A percentile compares a stretch with the other conserved stretches of the same genome.
phyloP scores from a whole-genome alignment of 176 grass and related monocot species.

The Elaeis guineensis region DNA sequence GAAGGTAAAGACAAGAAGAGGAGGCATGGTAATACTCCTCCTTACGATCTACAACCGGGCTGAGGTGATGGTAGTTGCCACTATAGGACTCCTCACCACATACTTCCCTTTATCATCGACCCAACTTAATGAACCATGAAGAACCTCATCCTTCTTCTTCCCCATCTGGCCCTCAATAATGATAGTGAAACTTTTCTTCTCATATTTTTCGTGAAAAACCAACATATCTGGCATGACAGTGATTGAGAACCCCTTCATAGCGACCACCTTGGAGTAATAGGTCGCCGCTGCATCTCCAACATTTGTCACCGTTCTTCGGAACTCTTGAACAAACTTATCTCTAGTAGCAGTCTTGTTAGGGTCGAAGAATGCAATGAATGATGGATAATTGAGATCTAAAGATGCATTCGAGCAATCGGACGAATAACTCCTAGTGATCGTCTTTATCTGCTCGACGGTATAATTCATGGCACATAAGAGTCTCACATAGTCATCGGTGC shows the following conservation, averaged over 20 bases:
- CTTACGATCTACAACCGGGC: not conserved
- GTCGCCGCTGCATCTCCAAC: conserved; percentile 40
- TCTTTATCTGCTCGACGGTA: conserved; percentile 48
- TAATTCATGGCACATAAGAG: conserved; percentile 65
- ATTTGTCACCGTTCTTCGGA: conserved; percentile 47
- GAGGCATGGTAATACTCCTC: not conserved
- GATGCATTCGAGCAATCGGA: conserved; percentile 38
- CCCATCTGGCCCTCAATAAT: conserved; percentile 37
- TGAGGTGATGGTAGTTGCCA: conserved; percentile 44
- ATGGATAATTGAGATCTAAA: conserved; percentile 49
- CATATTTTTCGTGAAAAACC: conserved; percentile 42
- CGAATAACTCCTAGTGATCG: conserved; percentile 34
- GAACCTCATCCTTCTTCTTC: conserved; percentile 25
- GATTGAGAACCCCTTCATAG: conserved; percentile 34
- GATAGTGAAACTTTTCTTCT: conserved; percentile 30
- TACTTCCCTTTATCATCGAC: conserved; percentile 59
- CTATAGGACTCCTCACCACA: conserved; percentile 66
- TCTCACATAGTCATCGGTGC: conserved; percentile 39
- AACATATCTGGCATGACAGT: conserved; percentile 26
- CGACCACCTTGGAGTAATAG: conserved; percentile 41
- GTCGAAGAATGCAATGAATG: conserved; percentile 24
- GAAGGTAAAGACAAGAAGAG: no score
- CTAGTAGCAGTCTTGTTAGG: not conserved
- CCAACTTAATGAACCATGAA: conserved; percentile 72
- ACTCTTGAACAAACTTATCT: not conserved